Base-by-base conservation (phyloP, 805 yeast genomes). In the Brettanomyces anomalus region DNA sequence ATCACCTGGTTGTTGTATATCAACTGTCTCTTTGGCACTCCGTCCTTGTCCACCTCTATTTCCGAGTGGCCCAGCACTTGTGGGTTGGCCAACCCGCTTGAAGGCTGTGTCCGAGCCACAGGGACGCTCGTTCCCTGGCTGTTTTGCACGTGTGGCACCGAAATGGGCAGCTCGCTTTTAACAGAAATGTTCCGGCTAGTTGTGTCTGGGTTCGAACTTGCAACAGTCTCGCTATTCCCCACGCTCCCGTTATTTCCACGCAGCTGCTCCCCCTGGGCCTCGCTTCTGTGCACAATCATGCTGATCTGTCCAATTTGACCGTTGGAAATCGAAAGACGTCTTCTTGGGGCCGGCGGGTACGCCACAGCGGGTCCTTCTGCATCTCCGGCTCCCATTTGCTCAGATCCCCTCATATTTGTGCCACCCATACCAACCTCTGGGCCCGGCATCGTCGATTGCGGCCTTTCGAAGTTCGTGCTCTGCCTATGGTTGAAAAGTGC, bases 281-380 rank as follows among this genome's bases (percentile, higher is more conserved):
- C 38, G 18, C 17, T 43, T n/a, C 52, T 55, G 42, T 53, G 61
- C 19, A 48, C 58, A 54, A 61, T 53, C 57, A 54, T 56, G 41
- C 59, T 54, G 31, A 84, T 73, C 55, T 84, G 94, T 39, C 88
- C 85, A 49, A 84, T 84, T 55, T 84, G 94, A 54, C 94, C 94
- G 61, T 84, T 84, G 10, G 90, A 81, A 41, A 84, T 84, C 36
- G 93, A 83, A 3, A 84, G 79, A 56, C 94, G 71, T 57, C 93
- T 68, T 55, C 81, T 66, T 31, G 59, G 49, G 13, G 58, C 52
- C 3, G 41, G 36, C 3, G 31, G 39, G 31, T 36, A 36, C n/a
- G 31, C 34, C 34, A 16, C 18, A 7, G 34, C 34, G 2, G 34
- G 18, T 8, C 34, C 34, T 6, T n/a, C 34, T 7, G 34, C 34